phyloP scores from a whole-genome alignment of 495 filamentous ascomycete genomes.

The Aspergillus ellipticus region DNA sequence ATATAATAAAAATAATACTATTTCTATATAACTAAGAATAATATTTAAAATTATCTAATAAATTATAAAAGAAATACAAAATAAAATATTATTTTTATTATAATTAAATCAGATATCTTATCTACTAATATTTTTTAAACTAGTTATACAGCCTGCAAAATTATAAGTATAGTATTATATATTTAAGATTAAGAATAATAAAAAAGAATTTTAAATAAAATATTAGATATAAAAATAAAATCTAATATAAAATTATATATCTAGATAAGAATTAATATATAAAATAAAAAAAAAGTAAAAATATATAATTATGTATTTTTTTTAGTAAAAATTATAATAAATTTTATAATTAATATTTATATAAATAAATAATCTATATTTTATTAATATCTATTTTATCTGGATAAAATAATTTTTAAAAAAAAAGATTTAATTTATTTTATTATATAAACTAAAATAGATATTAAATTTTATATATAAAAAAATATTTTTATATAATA shows the following conservation, averaged over 20 bases:
- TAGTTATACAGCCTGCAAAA: background rate
- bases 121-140: background rate
- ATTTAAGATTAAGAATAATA: background rate
- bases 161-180: too few relatives aligned
- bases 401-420: background rate
- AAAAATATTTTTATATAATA: conserved; percentile 3
- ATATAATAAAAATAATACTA: conserved; percentile 1
- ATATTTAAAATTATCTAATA: background rate
- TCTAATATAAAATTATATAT: conserved; percentile 6
- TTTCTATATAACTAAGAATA: conserved; percentile 1
- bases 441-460: background rate
- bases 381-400: background rate
- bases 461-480: conserved; percentile 1
- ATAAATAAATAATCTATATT: background rate
- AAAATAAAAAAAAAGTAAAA: background rate
- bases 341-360: conserved; percentile 2
- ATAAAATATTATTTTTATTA: background rate
- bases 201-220: background rate
- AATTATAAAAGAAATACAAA: conserved; percentile 1
- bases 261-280: background rate
- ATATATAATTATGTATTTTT: background rate
- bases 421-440: background rate
- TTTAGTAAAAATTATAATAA: background rate
- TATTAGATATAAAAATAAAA: background rate
- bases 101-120: background rate